phyloP scores from a whole-genome alignment of 2,329 filamentous ascomycete species.

The Colletotrichum gigasporum region DNA sequence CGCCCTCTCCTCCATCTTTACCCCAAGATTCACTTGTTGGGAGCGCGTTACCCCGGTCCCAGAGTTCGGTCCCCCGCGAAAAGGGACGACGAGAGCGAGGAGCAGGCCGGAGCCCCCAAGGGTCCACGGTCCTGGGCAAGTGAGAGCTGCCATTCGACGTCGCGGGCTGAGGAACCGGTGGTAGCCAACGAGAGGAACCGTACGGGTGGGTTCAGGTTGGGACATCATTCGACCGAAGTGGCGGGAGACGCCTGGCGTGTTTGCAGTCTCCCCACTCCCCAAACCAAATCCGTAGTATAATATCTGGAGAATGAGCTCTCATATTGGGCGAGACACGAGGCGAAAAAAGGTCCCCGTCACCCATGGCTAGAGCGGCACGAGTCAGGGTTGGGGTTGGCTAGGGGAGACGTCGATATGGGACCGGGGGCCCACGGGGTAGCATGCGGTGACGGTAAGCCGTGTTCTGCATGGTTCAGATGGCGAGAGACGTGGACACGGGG shows the following conservation, averaged over 20 bases:
- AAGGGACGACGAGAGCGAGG: conserved; percentile 16
- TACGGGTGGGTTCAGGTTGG: conserved; percentile 4
- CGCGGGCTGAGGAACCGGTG: neutral
- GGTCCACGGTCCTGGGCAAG: neutral
- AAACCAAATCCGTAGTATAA: neutral
- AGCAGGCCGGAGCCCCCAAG: neutral
- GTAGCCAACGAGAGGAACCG: neutral
- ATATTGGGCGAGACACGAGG: neutral
- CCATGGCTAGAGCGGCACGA: conserved; percentile 19
- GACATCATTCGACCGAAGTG: conserved; percentile 23
- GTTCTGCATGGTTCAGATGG: conserved; percentile 4
- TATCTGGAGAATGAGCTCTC: neutral
- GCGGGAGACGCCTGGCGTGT: conserved; percentile 4
- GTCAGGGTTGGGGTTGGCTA: conserved; percentile 3
- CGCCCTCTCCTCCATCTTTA: conserved; percentile 17
- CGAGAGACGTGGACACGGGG: neutral
- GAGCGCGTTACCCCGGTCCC: conserved; percentile 1
- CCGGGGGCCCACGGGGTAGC: neutral
- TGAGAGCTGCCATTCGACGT: neutral
- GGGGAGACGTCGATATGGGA: conserved; percentile 1
- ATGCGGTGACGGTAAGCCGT: conserved; percentile 5
- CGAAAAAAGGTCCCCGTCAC: neutral
- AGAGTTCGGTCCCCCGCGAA: conserved; percentile 15
- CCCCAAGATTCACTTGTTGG: conserved; percentile 14
- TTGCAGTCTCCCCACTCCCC: neutral